phyloP scores from a whole-genome alignment of 352 stramenopile genomes.

The Phytophthora foliorum region DNA sequence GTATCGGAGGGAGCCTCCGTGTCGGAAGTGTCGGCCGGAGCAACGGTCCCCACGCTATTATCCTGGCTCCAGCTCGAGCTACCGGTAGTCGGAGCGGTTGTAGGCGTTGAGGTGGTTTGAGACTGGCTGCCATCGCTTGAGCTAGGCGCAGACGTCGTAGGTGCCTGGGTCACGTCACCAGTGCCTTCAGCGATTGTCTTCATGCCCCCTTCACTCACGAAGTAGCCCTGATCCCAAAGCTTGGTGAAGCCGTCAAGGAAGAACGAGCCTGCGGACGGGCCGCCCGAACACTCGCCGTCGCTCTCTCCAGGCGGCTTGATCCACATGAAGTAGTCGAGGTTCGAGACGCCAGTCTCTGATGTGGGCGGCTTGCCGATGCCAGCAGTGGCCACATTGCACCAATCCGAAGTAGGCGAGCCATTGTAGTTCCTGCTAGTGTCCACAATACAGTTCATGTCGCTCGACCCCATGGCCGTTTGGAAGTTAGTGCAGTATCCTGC shows the following conservation, averaged over 20 bases:
- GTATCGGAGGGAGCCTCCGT: slow-evolving; percentile 13
- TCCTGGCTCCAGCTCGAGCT: slow-evolving; percentile 29
- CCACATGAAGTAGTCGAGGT: slow-evolving; percentile 77
- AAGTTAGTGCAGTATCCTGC: slow-evolving; percentile 57
- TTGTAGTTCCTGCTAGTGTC: slow-evolving; percentile 73
- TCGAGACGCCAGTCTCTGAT: slow-evolving; percentile 43
- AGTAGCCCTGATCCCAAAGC: slow-evolving; percentile 72
- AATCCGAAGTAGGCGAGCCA: slow-evolving; percentile 50
- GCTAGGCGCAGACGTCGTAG: slow-evolving; percentile 2
- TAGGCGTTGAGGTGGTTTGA: slow-evolving; percentile 13
- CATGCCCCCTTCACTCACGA: slow-evolving; percentile 46
- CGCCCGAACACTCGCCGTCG: slow-evolving; percentile 64
- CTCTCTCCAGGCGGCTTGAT: slow-evolving; percentile 69
- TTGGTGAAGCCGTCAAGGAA: slow-evolving; percentile 60
- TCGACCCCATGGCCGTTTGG: slow-evolving; percentile 50
- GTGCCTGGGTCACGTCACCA: slow-evolving; percentile 1
- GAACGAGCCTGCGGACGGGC: slow-evolving; percentile 54
- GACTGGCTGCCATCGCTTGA: slow-evolving; percentile 8
- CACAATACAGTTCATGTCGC: slow-evolving; percentile 56
- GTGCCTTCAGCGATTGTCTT: slow-evolving; percentile 22
- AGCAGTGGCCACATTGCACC: slow-evolving; percentile 69
- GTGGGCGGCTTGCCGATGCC: slow-evolving; percentile 63
- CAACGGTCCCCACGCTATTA: slow-evolving; percentile 22
- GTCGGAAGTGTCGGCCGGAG: slow-evolving; percentile 16
- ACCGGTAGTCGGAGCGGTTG: slow-evolving; percentile 5